Base-by-base conservation (phyloP, 2,329 filamentous ascomycete genomes). In the Hypomyces rosellus region DNA sequence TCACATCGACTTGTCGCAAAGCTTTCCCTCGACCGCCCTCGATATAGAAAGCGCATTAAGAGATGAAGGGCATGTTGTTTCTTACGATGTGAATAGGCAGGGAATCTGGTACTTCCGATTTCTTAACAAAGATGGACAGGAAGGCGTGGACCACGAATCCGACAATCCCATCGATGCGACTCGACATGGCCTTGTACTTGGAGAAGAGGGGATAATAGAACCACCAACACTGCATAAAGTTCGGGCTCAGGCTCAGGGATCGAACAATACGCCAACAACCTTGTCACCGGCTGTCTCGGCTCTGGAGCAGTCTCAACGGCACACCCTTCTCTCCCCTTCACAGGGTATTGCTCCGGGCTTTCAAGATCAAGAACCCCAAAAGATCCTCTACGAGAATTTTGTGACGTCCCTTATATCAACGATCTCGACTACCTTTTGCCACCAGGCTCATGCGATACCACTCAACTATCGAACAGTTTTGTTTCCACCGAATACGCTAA, bases 101-200 rank as follows among this genome's bases (percentile, higher is more conserved):
- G 73, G 69, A 9, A 64, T 82, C 48, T 83, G 80, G 80, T 71
- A 74, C 52, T 83, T 82, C 58, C 70, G 71, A 22, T 65, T 81
- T 16, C 53, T 66, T 3, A 67, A 64, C 46, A 76, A 73, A 55
- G 71, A 74, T 48, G 70, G 63, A 13, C 57, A 53, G 48, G 57
- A 61, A 55, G 16, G 55, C n/a, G 53, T 54, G 34, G 56, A 45
- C 44, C 53, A 30, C 25, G 46, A 41, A 15, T 68, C 76, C 34
- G 68, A 68, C n/a, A 58, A 63, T 9, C 67, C 63, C 44, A 61
- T 79, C 45, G 71, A 75, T 37, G 64, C 71, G 30, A 69, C 69
- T 45, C 75, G 73, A 4, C 68, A 72, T 50, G 69, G 62, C 30
- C 65, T 82, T 25, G 60, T 60, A 11, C 55, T 74, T 45, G 68